Percentiles rank a stretch among this genome's conserved stretches.
These are phyloP conservation scores for Lolium multiflorum DNA, from an alignment of 176 grass and related monocot species.

Conservation along the genomic window DNA sequence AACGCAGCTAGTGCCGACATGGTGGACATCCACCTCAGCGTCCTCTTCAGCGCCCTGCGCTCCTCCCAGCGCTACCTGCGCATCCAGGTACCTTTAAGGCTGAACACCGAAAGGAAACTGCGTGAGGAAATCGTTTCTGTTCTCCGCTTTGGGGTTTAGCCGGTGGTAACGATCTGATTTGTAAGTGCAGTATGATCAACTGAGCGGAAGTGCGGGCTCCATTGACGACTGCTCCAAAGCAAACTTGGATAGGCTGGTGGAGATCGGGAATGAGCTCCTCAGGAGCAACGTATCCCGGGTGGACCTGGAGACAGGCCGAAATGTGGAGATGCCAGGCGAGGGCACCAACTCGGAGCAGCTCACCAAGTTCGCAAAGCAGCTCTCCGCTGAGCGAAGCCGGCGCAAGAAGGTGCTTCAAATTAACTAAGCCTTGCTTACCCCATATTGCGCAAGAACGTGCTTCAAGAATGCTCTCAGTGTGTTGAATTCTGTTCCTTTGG, in stretches of 20 bases:
- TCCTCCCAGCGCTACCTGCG: conserved; percentile 55
- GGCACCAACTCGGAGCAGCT: conserved; percentile 62
- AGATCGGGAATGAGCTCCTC: conserved; percentile 61
- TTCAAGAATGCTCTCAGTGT: not conserved
- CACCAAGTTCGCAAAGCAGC: conserved; percentile 47
- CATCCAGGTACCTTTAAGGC: conserved; percentile 54
- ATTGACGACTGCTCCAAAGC: conserved; percentile 56
- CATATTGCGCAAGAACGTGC: not conserved
- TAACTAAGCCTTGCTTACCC: conserved; percentile 29
- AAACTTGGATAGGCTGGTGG: conserved; percentile 62
- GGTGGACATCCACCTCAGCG: conserved; percentile 78
- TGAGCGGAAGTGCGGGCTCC: conserved; percentile 53
- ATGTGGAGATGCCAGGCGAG: conserved; percentile 31
- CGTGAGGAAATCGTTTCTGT: too few relatives aligned
- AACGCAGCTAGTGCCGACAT: conserved; percentile 74
- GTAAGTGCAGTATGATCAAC: conserved; percentile 56
- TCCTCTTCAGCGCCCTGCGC: conserved; percentile 65
- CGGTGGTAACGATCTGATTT: not conserved
- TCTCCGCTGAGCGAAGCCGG: conserved; percentile 55
- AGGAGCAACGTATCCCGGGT: conserved; percentile 56
- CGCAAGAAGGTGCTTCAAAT: not conserved
- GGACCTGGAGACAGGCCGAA: conserved; percentile 66
- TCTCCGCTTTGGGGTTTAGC: not conserved
- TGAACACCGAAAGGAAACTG: too few relatives aligned
- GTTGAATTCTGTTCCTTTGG: not conserved